Evolutionary conservation across 2,329 filamentous ascomycete species (phyloP).

Genomic region (Beauveria rudraprayagi): DNA sequence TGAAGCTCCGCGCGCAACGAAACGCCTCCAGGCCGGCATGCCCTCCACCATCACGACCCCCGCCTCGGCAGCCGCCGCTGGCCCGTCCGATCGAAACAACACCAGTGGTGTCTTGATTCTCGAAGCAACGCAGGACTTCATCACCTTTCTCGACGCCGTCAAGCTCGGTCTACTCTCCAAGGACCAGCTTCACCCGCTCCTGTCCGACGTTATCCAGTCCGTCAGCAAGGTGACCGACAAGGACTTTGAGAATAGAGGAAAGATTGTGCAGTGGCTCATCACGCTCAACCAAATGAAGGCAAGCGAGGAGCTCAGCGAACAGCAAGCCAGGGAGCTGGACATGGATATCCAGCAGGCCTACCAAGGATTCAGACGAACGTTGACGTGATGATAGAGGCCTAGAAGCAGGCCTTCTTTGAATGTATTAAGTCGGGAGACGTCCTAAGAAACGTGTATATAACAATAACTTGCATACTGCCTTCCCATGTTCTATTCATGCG

Average conservation of each 20-base stretch:
- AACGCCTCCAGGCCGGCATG: conserved; percentile 84
- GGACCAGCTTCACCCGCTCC: conserved; percentile 87
- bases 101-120: conserved; percentile 63
- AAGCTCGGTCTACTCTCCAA: conserved; percentile 89
- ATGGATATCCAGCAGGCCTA: conserved; percentile 94
- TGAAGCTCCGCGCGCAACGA: conserved; percentile 88
- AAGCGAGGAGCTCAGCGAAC: conserved; percentile 79
- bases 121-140: conserved; percentile 94
- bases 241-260: conserved; percentile 90
- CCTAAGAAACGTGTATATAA: not conserved
- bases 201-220: conserved; percentile 93
- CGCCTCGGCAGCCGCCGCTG: conserved; percentile 36
- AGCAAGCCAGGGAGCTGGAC: conserved; percentile 80
- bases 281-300: conserved; percentile 96
- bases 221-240: conserved; percentile 94
- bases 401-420: not conserved
- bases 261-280: conserved; percentile 98
- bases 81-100: conserved; percentile 34
- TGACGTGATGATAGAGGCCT: conserved; percentile 39
- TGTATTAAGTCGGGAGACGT: not conserved
- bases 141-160: conserved; percentile 92
- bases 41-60: conserved; percentile 69
- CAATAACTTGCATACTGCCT: not conserved
- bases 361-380: conserved; percentile 78
- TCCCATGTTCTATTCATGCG: not conserved